Evolutionary conservation across 371 early-diverging fungal genomes (phyloP).

Genomic region (Apophysomyces ossiformis): DNA sequence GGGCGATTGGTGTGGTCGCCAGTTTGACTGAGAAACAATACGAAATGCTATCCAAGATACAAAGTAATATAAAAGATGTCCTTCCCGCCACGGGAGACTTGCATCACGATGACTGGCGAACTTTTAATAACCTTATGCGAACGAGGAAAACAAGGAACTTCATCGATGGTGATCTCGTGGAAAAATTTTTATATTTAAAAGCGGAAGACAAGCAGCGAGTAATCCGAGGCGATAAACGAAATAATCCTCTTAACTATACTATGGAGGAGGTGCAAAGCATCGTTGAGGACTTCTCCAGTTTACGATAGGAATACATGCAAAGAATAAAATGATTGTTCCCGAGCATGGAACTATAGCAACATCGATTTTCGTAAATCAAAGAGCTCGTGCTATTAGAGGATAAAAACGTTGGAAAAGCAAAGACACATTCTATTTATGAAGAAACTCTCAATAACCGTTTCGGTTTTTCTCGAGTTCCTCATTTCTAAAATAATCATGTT

Average conservation of each 20-base stretch:
- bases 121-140: slow-evolving; percentile 56
- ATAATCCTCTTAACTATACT: slow-evolving; percentile 1
- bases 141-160: slow-evolving; percentile 54
- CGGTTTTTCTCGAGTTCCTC: neutral
- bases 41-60: slow-evolving; percentile 63
- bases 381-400: too few species aligned
- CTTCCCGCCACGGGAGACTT: slow-evolving; percentile 64
- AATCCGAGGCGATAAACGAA: slow-evolving; percentile 11
- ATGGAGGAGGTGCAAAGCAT: slow-evolving; percentile 13
- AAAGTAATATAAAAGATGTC: slow-evolving; percentile 63
- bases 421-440: neutral
- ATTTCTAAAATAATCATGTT: too few species aligned
- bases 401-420: neutral
- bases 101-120: slow-evolving; percentile 69
- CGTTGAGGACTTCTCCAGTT: slow-evolving; percentile 10
- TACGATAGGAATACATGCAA: neutral
- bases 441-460: neutral
- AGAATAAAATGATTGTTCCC: too few species aligned
- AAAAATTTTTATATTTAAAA: slow-evolving; percentile 70
- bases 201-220: slow-evolving; percentile 45
- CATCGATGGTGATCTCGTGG: slow-evolving; percentile 92
- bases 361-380: too few species aligned
- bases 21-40: slow-evolving; percentile 62
- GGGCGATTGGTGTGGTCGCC: slow-evolving; percentile 80
- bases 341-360: too few species aligned